Conservation (phyloP, 2,329 filamentous ascomycete species). For the Fusarium humuli region DNA sequence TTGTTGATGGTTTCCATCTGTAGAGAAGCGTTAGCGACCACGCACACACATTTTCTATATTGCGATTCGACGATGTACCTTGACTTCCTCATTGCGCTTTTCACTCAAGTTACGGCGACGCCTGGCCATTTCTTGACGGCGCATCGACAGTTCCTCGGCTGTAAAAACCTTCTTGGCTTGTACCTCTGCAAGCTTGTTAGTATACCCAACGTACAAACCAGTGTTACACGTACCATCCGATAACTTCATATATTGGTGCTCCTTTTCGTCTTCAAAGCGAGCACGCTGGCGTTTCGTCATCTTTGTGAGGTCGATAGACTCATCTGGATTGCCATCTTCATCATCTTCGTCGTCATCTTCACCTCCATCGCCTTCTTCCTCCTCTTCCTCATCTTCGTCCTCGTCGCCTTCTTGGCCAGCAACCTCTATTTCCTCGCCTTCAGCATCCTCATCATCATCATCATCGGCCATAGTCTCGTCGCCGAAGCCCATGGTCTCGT, state of each 20-base stretch:
- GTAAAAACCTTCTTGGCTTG: constrained; percentile 73
- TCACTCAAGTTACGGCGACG: constrained; percentile 72
- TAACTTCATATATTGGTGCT: constrained; percentile 68
- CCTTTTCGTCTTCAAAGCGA: constrained; percentile 65
- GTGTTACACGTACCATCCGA: constrained; percentile 64
- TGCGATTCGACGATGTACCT: constrained; percentile 54
- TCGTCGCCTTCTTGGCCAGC: constrained; percentile 57
- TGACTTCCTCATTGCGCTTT: constrained; percentile 73
- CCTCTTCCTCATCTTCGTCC: constrained; percentile 56
- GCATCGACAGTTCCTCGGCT: constrained; percentile 71
- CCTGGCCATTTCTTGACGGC: constrained; percentile 71
- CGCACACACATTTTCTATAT: constrained; percentile 3
- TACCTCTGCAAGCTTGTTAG: constrained; percentile 61
- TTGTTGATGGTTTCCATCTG: constrained; percentile 94
- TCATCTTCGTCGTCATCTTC: constrained; percentile 59
- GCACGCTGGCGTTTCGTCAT: constrained; percentile 72
- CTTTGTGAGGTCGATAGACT: constrained; percentile 66
- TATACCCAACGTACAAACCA: neutral
- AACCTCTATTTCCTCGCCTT: constrained; percentile 59
- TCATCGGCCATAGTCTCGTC: constrained; percentile 61
- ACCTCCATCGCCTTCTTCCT: constrained; percentile 56
- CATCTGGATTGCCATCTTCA: constrained; percentile 60
- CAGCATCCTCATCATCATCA: constrained; percentile 60
- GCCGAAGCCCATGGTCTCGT: constrained; percentile 54
- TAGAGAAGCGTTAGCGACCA: constrained; percentile 14